A percentile compares a stretch with the other conserved stretches of the same genome.
These are phyloP conservation scores for Trametes maxima DNA, from an alignment of 768 basidiomycete genomes.

Conservation along the genomic window DNA sequence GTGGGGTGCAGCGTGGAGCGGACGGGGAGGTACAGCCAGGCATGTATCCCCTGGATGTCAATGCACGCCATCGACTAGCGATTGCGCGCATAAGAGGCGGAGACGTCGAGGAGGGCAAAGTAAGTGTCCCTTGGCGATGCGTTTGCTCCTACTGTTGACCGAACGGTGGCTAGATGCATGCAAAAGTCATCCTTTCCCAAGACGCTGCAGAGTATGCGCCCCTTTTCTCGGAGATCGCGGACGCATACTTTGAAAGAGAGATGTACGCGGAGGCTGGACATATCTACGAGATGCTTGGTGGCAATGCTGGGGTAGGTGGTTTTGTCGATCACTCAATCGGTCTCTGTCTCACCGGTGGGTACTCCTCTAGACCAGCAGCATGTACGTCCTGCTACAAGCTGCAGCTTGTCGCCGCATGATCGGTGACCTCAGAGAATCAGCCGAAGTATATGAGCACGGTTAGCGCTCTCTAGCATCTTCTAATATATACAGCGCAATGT, in stretches of 20 bases:
- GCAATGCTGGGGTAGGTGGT: slow-evolving; percentile 61
- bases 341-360: neutral
- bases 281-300: slow-evolving; percentile 78
- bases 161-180: slow-evolving; percentile 61
- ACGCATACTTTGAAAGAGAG: slow-evolving; percentile 77
- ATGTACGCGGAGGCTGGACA: slow-evolving; percentile 79
- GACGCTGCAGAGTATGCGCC: slow-evolving; percentile 78
- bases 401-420: slow-evolving; percentile 81
- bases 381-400: slow-evolving; percentile 73
- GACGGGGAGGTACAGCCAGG: slow-evolving; percentile 56
- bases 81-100: slow-evolving; percentile 82
- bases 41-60: slow-evolving; percentile 66
- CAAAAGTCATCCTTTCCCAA: slow-evolving; percentile 66
- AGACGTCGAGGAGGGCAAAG: slow-evolving; percentile 80
- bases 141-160: neutral
- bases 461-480: slow-evolving; percentile 24
- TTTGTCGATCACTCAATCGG: neutral
- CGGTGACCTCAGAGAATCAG: slow-evolving; percentile 74
- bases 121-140: slow-evolving; percentile 33
- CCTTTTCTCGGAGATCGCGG: slow-evolving; percentile 82
- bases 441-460: slow-evolving; percentile 86
- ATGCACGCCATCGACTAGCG: slow-evolving; percentile 82
- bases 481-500: neutral
- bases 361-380: slow-evolving; percentile 62
- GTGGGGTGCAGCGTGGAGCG: slow-evolving; percentile 28